Conservation (phyloP, 129 eudicot genomes). For the Arctium lappa region DNA sequence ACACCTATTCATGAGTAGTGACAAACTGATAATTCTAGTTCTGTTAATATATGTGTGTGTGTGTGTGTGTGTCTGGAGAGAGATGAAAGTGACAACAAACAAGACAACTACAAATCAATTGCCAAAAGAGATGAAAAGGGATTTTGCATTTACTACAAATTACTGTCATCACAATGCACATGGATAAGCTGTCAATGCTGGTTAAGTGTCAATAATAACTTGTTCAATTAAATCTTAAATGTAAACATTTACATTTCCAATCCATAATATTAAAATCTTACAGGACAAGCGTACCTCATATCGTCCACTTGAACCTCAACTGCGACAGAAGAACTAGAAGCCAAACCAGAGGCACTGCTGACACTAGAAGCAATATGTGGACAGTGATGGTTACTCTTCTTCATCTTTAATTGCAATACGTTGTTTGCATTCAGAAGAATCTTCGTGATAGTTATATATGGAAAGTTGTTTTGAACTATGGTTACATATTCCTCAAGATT, state of each 20-base stretch:
- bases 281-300: conserved; percentile 53
- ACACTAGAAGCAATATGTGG: conserved; percentile 60
- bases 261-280: background rate
- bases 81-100: no score
- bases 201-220: no score
- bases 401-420: conserved; percentile 42
- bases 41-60: no score
- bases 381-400: conserved; percentile 59
- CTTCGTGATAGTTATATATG: conserved; percentile 70
- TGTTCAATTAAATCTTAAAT: background rate
- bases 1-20: no score
- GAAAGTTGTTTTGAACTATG: conserved; percentile 52
- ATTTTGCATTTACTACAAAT: no score
- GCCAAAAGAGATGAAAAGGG: no score
- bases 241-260: background rate
- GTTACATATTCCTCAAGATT: conserved; percentile 63
- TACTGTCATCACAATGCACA: no score
- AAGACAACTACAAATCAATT: no score
- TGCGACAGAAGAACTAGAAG: conserved; percentile 37
- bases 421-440: conserved; percentile 53
- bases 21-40: no score
- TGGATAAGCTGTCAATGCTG: no score
- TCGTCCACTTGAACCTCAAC: conserved; percentile 95
- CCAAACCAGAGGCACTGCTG: conserved; percentile 25
- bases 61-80: no score